A percentile compares a stretch with the other conserved stretches of the same genome.
Evolutionary conservation across 495 filamentous ascomycete species (phyloP).

Genomic region (Penicillium atrosanguineum): DNA sequence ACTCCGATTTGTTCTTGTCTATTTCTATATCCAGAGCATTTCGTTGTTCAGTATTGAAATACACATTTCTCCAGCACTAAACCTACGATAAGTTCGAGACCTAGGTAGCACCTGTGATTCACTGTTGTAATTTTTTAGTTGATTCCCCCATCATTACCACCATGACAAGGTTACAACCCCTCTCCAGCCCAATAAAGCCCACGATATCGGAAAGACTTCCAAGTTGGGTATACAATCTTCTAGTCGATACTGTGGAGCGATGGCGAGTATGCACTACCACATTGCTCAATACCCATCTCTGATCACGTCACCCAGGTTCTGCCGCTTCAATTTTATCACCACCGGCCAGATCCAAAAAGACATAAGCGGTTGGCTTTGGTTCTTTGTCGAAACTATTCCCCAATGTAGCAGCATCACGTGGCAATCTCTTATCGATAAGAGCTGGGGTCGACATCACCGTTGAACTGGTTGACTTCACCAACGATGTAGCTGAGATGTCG

Average conservation of each 20-base stretch:
- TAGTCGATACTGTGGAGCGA: not conserved
- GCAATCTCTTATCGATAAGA: constrained; percentile 29
- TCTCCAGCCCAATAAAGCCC: too few species aligned
- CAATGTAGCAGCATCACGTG: not conserved
- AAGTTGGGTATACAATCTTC: not conserved
- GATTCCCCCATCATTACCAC: too few species aligned
- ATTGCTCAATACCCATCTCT: not conserved
- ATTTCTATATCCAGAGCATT: not conserved
- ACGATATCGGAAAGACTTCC: too few species aligned
- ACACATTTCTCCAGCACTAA: not conserved
- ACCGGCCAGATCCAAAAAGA: not conserved
- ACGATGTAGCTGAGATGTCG: constrained; percentile 43
- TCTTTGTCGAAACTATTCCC: not conserved
- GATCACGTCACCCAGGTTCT: not conserved
- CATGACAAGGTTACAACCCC: too few species aligned
- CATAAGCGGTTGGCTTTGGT: not conserved
- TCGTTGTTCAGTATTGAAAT: not conserved
- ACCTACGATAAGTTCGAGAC: not conserved
- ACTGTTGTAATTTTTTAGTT: too few species aligned
- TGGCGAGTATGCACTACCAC: not conserved
- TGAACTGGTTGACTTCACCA: constrained; percentile 12
- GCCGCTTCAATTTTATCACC: not conserved
- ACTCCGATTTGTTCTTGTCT: not conserved
- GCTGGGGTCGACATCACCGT: constrained; percentile 20
- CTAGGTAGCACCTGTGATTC: too few species aligned